Base-by-base conservation (phyloP, 2,329 filamentous ascomycete genomes). In the Sclerotinia subarctica region DNA sequence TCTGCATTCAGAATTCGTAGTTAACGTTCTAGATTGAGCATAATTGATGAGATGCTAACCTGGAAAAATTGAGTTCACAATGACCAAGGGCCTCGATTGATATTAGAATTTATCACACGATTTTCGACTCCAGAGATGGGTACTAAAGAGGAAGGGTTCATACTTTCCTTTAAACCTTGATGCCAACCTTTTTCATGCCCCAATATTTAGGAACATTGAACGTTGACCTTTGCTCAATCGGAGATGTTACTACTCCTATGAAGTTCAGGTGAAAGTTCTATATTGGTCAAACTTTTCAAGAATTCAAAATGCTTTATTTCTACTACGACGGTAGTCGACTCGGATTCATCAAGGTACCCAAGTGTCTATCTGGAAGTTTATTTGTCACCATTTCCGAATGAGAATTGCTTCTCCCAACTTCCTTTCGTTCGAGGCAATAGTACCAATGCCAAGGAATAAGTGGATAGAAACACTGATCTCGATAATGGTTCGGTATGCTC, bases 381-480 rank as follows among this genome's bases (percentile, higher is more conserved):
- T 73, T 74, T 10, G 69, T 72, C 35, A 76, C 74, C 62, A 76
- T 69, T 5, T 59, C 70, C 46, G 75, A 57, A 70, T 76, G 72
- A 13, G 70, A 70, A 42, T 69, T 72, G 11, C 74, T 71, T 29
- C 69, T 70, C 24, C 79, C 77, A 56, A 78, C 79, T 8, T 8
- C 72, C 75, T 58, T 78, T 77, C 19, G 85, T 74, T 69, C 82
- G 81, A 0, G 82, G 83, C 6, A 85, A 76, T 15, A 89, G 78
- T 2, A 87, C 74, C 3, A 87, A 70, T 0, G 80, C 84, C 8
- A 89, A 77, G 1, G 88, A 78, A 8, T 81, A 79, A 0, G 85
- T 88, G 2, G 85, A 85, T 2, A 89, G 76, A 1, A 42, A 82
- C 79, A 73, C 88, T 88, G 71, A 87, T 83, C 74, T 88, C 85